These are phyloP conservation scores for Sugiyamaella valdiviana DNA, from an alignment of 805 yeast species.

Conservation along the genomic window DNA sequence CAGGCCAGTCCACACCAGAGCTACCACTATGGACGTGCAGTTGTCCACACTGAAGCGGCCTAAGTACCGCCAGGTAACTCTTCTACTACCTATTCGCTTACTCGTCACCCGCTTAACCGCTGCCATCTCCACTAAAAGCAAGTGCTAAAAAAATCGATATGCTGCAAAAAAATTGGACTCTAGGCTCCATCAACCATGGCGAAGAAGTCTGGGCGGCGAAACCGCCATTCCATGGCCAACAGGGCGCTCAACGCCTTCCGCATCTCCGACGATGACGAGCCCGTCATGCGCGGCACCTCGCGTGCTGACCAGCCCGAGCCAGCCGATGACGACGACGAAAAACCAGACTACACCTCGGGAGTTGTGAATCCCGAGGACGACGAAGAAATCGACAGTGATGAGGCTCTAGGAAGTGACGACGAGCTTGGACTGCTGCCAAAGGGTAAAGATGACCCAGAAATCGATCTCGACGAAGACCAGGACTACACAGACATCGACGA, in stretches of 20 bases:
- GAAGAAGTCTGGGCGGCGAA: constrained; percentile 1
- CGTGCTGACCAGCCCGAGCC: constrained; percentile 30
- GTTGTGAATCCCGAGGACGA: constrained; percentile 33
- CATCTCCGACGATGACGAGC: constrained; percentile 40
- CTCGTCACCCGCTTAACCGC: neutral
- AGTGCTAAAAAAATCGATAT: neutral
- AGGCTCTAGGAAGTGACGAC: constrained; percentile 74
- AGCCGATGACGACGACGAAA: constrained; percentile 28
- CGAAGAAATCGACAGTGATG: constrained; percentile 70
- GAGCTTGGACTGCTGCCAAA: constrained; percentile 38
- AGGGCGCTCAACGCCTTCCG: constrained; percentile 49
- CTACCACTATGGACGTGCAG: too few species aligned
- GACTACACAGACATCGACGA: constrained; percentile 66
- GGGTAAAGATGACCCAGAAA: constrained; percentile 17
- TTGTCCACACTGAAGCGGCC: too few species aligned
- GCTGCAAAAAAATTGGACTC: neutral
- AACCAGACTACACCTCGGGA: constrained; percentile 25
- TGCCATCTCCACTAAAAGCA: neutral
- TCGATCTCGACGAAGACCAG: constrained; percentile 45
- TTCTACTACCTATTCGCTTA: too few species aligned
- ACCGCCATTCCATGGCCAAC: constrained; percentile 13
- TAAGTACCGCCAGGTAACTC: too few species aligned
- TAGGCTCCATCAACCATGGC: neutral
- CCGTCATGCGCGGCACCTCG: constrained; percentile 28
- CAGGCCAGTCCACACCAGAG: too few species aligned